Percentiles rank a stretch among this genome's conserved stretches.
Conservation (phyloP, 2,329 filamentous ascomycete species). For the Cladosporium sp. region DNA sequence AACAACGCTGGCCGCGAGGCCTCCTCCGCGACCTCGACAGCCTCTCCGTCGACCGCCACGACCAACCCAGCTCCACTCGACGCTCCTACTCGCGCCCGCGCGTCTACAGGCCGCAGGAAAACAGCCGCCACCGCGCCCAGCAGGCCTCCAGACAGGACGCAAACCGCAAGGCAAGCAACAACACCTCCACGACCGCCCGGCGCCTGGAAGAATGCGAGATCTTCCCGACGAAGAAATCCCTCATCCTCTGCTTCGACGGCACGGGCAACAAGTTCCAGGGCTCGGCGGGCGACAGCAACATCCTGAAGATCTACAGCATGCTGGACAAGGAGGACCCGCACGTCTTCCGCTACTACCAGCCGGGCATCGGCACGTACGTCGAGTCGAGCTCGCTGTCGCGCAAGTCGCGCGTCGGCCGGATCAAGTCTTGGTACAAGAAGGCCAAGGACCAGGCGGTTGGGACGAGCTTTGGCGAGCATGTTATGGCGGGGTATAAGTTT, state of each 20-base stretch:
- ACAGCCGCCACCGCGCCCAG: not conserved
- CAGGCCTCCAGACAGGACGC: not conserved
- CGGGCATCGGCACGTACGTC: slow-evolving; percentile 69
- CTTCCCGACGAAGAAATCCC: slow-evolving; percentile 4
- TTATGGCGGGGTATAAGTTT: slow-evolving; percentile 69
- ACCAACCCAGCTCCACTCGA: not conserved
- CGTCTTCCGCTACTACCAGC: slow-evolving; percentile 59
- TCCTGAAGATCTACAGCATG: slow-evolving; percentile 69
- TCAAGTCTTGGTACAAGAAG: slow-evolving; percentile 63
- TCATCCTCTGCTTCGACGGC: slow-evolving; percentile 34
- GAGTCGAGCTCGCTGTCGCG: slow-evolving; percentile 54
- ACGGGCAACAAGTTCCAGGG: slow-evolving; percentile 39
- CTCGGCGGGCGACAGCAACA: slow-evolving; percentile 36
- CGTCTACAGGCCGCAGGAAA: slow-evolving; percentile 1
- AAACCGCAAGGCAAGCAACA: not conserved
- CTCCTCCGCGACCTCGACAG: slow-evolving; percentile 5
- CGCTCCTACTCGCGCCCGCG: slow-evolving; percentile 6
- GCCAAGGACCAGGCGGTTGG: slow-evolving; percentile 75
- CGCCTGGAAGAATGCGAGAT: not conserved
- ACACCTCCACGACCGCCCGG: not conserved
- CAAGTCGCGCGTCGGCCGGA: slow-evolving; percentile 47
- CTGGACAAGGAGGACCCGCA: slow-evolving; percentile 57
- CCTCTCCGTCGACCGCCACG: slow-evolving; percentile 5
- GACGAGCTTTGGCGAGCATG: slow-evolving; percentile 73
- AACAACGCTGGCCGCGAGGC: slow-evolving; percentile 8